Evolutionary conservation across 176 grass and related monocot species (phyloP).

Genomic region (Paspalum notatum): DNA sequence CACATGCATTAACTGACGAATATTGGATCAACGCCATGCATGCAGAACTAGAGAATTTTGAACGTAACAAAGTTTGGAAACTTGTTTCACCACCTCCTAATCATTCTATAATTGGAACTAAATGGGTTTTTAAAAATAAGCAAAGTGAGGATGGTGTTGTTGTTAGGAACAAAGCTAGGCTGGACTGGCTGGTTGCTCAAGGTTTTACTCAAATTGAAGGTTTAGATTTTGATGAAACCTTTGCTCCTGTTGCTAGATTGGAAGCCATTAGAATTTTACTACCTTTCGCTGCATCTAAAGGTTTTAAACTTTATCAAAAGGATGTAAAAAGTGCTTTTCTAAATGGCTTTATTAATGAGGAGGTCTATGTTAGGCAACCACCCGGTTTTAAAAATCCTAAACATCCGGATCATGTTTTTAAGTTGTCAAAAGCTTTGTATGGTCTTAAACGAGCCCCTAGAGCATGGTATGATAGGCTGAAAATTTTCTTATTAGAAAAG

Average conservation of each 20-base stretch:
- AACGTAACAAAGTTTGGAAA: neutral
- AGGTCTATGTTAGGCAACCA: neutral
- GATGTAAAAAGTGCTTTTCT: neutral
- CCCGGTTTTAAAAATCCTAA: neutral
- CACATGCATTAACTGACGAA: neutral
- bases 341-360: neutral
- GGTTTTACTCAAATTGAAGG: neutral
- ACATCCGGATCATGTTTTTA: neutral
- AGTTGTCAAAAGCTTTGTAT: neutral
- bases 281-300: neutral
- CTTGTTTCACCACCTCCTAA: neutral
- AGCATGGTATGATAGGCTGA: neutral
- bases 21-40: neutral
- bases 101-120: neutral
- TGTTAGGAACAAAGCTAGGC: neutral
- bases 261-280: neutral
- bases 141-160: constrained; percentile 5
- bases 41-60: neutral
- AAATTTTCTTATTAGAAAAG: neutral
- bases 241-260: neutral
- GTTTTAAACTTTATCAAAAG: neutral
- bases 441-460: neutral
- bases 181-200: neutral
- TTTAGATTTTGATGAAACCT: neutral
- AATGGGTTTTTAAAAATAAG: neutral